Evolutionary conservation across 2,329 filamentous ascomycete species (phyloP).

Genomic region (Zasmidium angulare): DNA sequence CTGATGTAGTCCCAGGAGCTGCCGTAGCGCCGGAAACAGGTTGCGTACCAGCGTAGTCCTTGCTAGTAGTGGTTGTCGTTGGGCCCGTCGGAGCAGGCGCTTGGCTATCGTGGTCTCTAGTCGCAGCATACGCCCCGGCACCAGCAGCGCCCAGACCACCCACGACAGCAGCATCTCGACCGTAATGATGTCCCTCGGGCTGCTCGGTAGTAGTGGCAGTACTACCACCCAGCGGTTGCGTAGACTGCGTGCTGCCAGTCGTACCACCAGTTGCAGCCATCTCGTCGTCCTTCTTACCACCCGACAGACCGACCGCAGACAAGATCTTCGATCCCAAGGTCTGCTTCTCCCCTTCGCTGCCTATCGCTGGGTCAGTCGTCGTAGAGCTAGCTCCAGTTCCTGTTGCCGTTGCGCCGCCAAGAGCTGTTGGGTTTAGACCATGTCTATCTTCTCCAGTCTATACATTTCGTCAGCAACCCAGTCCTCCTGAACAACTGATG

Average conservation of each 20-base stretch:
- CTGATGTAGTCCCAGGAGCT: background rate
- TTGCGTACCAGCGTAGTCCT: background rate
- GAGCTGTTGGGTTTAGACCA: background rate
- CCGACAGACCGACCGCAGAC: background rate
- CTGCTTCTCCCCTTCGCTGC: background rate
- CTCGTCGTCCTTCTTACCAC: background rate
- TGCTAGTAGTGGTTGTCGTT: background rate
- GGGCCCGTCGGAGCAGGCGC: too few species aligned
- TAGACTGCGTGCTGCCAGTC: too few species aligned
- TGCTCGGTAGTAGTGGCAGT: conserved; percentile 1
- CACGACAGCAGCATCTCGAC: conserved; percentile 34
- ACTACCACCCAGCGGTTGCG: too few species aligned
- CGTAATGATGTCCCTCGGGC: conserved; percentile 24
- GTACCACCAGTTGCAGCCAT: too few species aligned
- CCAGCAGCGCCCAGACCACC: conserved; percentile 34
- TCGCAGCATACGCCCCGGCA: conserved; percentile 17
- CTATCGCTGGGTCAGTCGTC: background rate
- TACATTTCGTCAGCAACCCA: background rate
- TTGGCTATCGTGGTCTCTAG: conserved; percentile 7
- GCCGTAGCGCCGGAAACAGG: background rate
- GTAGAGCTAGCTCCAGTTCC: background rate
- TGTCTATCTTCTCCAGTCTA: conserved; percentile 14
- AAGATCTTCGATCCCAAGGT: background rate
- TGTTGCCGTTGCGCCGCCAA: background rate
- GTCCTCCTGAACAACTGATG: background rate